Evolutionary conservation across 139 green algal genomes (phyloP).

Genomic region (Chlamydomonas sphaeroides): DNA sequence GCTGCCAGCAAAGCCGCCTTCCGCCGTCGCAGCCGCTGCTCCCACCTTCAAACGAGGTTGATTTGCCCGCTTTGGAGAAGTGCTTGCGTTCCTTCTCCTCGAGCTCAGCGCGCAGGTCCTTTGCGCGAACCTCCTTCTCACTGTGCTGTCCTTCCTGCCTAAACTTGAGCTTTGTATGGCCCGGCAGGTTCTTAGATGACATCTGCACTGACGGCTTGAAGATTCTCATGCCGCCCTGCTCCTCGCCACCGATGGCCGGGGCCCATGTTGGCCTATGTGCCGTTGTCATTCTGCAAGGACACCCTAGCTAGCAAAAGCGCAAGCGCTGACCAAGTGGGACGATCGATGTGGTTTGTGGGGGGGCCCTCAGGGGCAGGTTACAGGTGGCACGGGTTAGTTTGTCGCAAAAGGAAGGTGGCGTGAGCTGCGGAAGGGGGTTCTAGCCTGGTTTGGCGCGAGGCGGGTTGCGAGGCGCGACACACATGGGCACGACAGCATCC

Average conservation of each 20-base stretch:
- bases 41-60: slow-evolving; percentile 83
- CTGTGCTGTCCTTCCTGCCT: slow-evolving; percentile 76
- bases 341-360: too few relatives aligned
- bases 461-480: too few relatives aligned
- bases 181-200: slow-evolving; percentile 77
- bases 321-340: too few relatives aligned
- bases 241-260: slow-evolving; percentile 84
- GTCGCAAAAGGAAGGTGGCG: too few relatives aligned
- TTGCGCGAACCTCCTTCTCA: slow-evolving; percentile 52
- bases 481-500: too few relatives aligned
- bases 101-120: slow-evolving; percentile 77
- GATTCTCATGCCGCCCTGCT: slow-evolving; percentile 85
- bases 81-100: slow-evolving; percentile 86
- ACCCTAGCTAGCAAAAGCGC: too few relatives aligned
- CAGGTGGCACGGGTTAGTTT: too few relatives aligned
- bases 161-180: slow-evolving; percentile 87
- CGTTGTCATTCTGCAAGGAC: slow-evolving; percentile 79
- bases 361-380: too few relatives aligned
- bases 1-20: too few relatives aligned
- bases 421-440: too few relatives aligned
- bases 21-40: too few relatives aligned
- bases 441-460: too few relatives aligned
- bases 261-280: slow-evolving; percentile 90
- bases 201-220: slow-evolving; percentile 72
- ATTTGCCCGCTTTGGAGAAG: slow-evolving; percentile 50